phyloP scores from a whole-genome alignment of 1,284 basidiomycete genomes.

The Taiwanofungus camphoratus region DNA sequence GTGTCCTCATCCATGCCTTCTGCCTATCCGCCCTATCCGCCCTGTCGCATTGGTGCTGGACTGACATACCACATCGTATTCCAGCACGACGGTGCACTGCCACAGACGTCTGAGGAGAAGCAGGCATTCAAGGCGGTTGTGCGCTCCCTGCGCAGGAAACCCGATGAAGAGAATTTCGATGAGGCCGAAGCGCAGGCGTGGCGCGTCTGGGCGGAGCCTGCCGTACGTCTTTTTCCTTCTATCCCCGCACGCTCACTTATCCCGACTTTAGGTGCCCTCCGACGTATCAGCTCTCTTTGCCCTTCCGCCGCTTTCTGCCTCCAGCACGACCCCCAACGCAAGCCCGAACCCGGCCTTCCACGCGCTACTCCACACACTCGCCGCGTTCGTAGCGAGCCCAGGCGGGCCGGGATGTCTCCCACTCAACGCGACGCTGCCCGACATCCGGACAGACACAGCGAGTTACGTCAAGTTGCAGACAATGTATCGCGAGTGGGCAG shows the following conservation, averaged over 20 bases:
- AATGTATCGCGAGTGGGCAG: conserved; percentile 68
- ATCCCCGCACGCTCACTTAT: too few species aligned
- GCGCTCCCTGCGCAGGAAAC: conserved; percentile 54
- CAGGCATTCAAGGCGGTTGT: conserved; percentile 73
- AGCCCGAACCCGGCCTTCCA: conserved; percentile 64
- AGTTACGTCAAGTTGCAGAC: conserved; percentile 79
- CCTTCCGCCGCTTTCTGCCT: conserved; percentile 18
- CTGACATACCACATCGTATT: too few species aligned
- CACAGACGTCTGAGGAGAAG: conserved; percentile 64
- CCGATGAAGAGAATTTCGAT: conserved; percentile 95
- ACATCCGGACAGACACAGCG: conserved; percentile 91
- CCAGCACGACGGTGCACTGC: conserved; percentile 67
- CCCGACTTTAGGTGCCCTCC: too few species aligned
- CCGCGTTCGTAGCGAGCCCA: conserved; percentile 44
- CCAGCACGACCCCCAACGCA: conserved; percentile 32
- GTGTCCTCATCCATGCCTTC: conserved; percentile 18
- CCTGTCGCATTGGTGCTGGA: too few species aligned
- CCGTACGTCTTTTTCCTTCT: too few species aligned
- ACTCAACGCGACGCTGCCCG: conserved; percentile 72
- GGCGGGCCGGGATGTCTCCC: conserved; percentile 33
- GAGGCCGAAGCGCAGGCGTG: conserved; percentile 84
- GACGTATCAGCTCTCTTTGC: conserved; percentile 64
- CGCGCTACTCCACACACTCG: conserved; percentile 79
- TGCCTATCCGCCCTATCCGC: not conserved
- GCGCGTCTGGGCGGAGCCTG: conserved; percentile 63